These are phyloP conservation scores for Aspergillus hancockii DNA, from an alignment of 495 filamentous ascomycete species.

Conservation along the genomic window DNA sequence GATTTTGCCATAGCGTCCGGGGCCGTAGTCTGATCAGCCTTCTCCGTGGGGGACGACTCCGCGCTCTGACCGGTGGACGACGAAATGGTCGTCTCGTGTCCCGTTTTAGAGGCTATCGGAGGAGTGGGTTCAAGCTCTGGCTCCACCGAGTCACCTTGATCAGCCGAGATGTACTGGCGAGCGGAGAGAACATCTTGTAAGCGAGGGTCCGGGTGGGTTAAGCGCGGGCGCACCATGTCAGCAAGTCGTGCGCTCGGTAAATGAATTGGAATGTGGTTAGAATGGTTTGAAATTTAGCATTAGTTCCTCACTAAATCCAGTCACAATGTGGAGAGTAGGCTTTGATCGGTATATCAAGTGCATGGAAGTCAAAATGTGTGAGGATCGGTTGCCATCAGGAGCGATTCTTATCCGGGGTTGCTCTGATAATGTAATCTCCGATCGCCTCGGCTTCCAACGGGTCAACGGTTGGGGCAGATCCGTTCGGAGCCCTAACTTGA, in stretches of 20 bases:
- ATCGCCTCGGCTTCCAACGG: slow-evolving; percentile 1
- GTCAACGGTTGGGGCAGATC: neutral
- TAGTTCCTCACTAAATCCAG: neutral
- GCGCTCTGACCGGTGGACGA: neutral
- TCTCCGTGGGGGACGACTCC: neutral
- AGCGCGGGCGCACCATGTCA: neutral
- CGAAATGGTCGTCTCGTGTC: neutral
- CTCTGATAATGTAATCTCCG: slow-evolving; percentile 1
- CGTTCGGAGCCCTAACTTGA: neutral
- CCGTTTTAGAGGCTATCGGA: neutral
- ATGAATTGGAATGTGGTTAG: neutral
- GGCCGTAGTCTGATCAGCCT: neutral
- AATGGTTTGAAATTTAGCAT: neutral
- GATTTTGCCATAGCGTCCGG: neutral
- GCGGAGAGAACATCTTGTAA: neutral
- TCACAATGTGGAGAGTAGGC: neutral
- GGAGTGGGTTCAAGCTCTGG: neutral
- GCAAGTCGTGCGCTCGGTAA: neutral
- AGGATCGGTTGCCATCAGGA: neutral
- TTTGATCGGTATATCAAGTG: neutral
- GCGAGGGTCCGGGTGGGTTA: neutral
- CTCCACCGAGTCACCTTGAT: neutral
- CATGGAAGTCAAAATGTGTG: neutral
- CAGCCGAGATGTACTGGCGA: neutral
- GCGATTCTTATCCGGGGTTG: neutral